A percentile compares a stretch with the other conserved stretches of the same genome.
Evolutionary conservation across 352 stramenopile genomes (phyloP).

Genomic region (Pythium plurisporium): DNA sequence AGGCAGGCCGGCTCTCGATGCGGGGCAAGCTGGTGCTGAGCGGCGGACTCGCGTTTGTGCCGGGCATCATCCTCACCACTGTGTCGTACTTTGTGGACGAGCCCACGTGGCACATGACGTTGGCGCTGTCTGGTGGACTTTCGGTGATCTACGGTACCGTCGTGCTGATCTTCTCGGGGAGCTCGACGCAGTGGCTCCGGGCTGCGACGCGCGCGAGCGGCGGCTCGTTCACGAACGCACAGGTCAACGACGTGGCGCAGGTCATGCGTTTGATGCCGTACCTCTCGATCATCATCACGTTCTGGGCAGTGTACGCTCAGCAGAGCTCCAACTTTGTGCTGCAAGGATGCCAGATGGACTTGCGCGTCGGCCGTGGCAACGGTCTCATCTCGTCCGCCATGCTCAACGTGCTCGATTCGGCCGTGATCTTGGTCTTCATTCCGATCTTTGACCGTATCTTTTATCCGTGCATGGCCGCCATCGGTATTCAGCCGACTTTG

Average conservation of each 20-base stretch:
- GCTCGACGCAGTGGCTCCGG: constrained; percentile 55
- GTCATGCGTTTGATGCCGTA: constrained; percentile 77
- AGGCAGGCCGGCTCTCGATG: constrained; percentile 50
- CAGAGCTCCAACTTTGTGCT: constrained; percentile 82
- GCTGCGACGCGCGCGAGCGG: constrained; percentile 44
- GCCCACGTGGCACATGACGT: constrained; percentile 42
- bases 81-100: constrained; percentile 80
- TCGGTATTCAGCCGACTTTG: constrained; percentile 72
- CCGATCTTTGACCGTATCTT: constrained; percentile 83
- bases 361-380: constrained; percentile 39
- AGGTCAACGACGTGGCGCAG: constrained; percentile 72
- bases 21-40: constrained; percentile 75
- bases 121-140: constrained; percentile 50
- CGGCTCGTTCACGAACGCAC: constrained; percentile 45
- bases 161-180: constrained; percentile 68
- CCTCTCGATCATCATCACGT: constrained; percentile 76
- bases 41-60: constrained; percentile 61
- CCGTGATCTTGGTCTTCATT: constrained; percentile 90
- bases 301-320: constrained; percentile 81
- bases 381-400: constrained; percentile 80
- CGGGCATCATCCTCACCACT: constrained; percentile 78
- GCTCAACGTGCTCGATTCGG: constrained; percentile 85
- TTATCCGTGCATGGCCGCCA: constrained; percentile 64
- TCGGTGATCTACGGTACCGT: constrained; percentile 67
- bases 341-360: constrained; percentile 69